These are phyloP conservation scores for Flaveria bidentis DNA, from an alignment of 129 eudicot genomes.

Conservation along the genomic window DNA sequence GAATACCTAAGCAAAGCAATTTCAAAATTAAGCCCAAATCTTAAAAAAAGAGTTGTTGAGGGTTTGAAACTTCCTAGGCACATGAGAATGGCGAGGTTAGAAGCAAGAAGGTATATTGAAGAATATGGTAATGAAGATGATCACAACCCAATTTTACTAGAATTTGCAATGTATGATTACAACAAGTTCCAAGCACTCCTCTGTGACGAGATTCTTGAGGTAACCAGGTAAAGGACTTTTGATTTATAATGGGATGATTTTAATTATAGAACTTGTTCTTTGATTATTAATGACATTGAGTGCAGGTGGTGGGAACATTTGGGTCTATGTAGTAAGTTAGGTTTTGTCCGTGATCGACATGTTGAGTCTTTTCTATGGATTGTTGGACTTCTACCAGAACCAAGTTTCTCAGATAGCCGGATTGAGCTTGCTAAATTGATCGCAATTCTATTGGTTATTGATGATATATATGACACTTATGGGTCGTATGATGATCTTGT, in stretches of 20 bases:
- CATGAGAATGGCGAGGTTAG: slow-evolving; percentile 51
- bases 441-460: slow-evolving; percentile 46
- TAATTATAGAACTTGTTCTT: not conserved
- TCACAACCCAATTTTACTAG: slow-evolving; percentile 33
- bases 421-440: slow-evolving; percentile 48
- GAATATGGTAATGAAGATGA: slow-evolving; percentile 36
- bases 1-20: slow-evolving; percentile 26
- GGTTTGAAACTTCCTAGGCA: slow-evolving; percentile 56
- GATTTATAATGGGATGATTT: not conserved
- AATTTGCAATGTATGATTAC: slow-evolving; percentile 53
- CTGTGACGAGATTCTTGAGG: slow-evolving; percentile 46
- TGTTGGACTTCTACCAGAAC: slow-evolving; percentile 47
- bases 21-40: slow-evolving; percentile 27
- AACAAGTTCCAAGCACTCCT: slow-evolving; percentile 48
- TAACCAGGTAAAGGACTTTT: slow-evolving; percentile 37
- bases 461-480: slow-evolving; percentile 57
- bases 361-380: slow-evolving; percentile 56
- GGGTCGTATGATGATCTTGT: slow-evolving; percentile 54
- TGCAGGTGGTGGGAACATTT: slow-evolving; percentile 60
- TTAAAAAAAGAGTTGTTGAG: slow-evolving; percentile 14
- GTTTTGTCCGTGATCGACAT: slow-evolving; percentile 48
- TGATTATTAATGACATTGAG: not conserved
- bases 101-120: slow-evolving; percentile 48
- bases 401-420: slow-evolving; percentile 35
- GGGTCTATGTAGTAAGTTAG: slow-evolving; percentile 41